Base-by-base conservation (phyloP, 805 yeast genomes). In the Zygoascus flipseniorum region DNA sequence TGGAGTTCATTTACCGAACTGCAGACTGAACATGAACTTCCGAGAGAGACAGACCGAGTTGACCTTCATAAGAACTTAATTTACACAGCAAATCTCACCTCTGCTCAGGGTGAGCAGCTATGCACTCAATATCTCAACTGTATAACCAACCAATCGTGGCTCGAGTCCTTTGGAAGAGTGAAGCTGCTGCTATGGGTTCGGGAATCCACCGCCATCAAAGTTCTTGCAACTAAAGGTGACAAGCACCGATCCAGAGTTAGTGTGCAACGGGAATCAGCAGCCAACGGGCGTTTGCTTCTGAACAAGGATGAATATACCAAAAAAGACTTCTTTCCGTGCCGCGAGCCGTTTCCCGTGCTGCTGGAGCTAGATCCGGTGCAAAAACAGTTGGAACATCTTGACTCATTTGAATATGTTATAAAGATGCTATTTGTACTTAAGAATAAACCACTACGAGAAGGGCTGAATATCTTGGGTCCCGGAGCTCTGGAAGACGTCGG, bases 101-200 rank as follows among this genome's bases (percentile, higher is more conserved):
- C 75, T 39, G 63, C 71, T 8, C 76, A 75, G 54, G 86, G 85
- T 11, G 93, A 85, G 64, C 81, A 84, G 50, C 74, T 87, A 16
- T 66, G 85, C 26, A 81, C 85, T 53, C 96, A 88, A 68, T 85
- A 89, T 81, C 66, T 85, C 32, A 77, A 76, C 55, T 85, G 95
- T 67, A 71, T 83, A 31, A 82, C 78, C 0, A 76, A 83, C 63
- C 72, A 76, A 48, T 86, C 85, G 62, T 88, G 96, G 96, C 65
- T 87, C 8, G 83, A 82, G 57, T 72, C 74, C 59, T 85, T 76
- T 66, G 86, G 95, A 8, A 76, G 85, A 48, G 90, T 89, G 2
- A 75, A 87, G 56, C 79, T 88, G 82, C 69, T 90, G 23, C 68
- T 85, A 14, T 80, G 90, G 81, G 72, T 83, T 19, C 80, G 82